These are phyloP conservation scores for Boletus fagicola DNA, from an alignment of 768 basidiomycete genomes.

Conservation along the genomic window DNA sequence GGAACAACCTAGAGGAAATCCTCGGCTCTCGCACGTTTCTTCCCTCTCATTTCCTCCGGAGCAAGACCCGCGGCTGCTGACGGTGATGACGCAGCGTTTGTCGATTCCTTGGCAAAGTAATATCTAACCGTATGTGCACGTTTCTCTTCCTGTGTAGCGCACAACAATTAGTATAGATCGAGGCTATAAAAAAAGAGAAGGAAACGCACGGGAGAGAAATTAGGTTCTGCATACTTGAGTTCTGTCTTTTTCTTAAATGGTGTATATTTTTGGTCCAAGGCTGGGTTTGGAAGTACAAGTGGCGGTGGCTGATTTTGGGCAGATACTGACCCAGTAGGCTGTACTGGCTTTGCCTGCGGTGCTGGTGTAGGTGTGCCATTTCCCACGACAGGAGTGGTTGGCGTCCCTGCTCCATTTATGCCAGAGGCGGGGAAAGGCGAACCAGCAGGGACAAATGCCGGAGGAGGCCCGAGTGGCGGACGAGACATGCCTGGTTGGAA, in stretches of 20 bases:
- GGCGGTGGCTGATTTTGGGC: conserved; percentile 25
- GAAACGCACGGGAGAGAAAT: conserved; percentile 69
- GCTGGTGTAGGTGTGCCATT: conserved; percentile 27
- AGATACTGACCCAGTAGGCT: conserved; percentile 25
- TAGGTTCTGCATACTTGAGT: conserved; percentile 72
- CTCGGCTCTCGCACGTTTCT: conserved; percentile 83
- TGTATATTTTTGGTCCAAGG: conserved; percentile 62
- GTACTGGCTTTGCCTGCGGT: conserved; percentile 2
- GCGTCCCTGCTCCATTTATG: conserved; percentile 21
- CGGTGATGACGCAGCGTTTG: conserved; percentile 19
- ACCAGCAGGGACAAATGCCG: conserved; percentile 37
- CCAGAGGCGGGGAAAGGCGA: conserved; percentile 31
- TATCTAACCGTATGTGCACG: conserved; percentile 66
- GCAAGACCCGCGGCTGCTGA: conserved; percentile 30
- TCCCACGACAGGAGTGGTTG: conserved; percentile 16
- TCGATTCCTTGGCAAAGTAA: conserved; percentile 48
- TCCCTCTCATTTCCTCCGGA: conserved; percentile 66
- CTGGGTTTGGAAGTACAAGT: conserved; percentile 53
- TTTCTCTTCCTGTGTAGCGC: conserved; percentile 64
- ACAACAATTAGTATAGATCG: not conserved
- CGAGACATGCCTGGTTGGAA: conserved; percentile 39
- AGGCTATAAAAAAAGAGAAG: not conserved
- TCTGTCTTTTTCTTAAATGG: conserved; percentile 74
- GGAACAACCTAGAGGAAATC: conserved; percentile 61
- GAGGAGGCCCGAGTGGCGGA: conserved; percentile 34